Base-by-base conservation (phyloP, 805 yeast genomes). In the Vanderwaltozyma polyspora region DNA sequence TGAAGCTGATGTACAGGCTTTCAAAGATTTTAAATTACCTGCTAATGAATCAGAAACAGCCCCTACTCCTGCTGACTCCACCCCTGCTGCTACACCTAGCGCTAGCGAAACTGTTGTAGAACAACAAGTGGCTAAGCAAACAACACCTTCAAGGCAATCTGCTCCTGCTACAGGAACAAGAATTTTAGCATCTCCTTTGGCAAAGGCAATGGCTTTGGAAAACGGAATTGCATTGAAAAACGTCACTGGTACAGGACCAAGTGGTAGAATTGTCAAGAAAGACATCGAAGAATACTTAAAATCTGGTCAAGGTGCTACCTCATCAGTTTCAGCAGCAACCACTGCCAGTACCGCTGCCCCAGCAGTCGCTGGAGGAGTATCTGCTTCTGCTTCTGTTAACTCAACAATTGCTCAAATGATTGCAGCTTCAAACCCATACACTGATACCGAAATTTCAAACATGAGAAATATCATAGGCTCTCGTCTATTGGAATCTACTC, bases 401-500 rank as follows among this genome's bases (percentile, higher is more conserved):
- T 55, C 72, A 31, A 57, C 70, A 35, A 46, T 69, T 21, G 52
- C 76, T 26, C 47, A 76, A 21, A 49, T 72, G 17, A 49, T 75
- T 14, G 48, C 68, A 25, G 48, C 76, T n/a, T 60, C 79, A 22
- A 59, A 70, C 38, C 72, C 81, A 29, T 89, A 64, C 64, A 78
- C 70, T 52, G 98, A 91, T 60, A 74, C 76, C 41, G 95, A 95
- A 55, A 68, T 91, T 59, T 67, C 93, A 42, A 70, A 71, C 52
- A 91, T 91, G 97, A 83, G 99, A 71, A 78, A 78, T 64, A 81
- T 89, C 50, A 91, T 91, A 51, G 95, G 94, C 46, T 62, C 75
- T 59, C 83, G 99, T 67, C 73, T 91, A 51, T 66, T 80, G 45
- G 76, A 81, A 59, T 86, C 96, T 33, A 82, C 89, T 52, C 83